Evolutionary conservation across 2,329 filamentous ascomycete species (phyloP), one percentile per base, ranked within the genome.

Genomic region (Colletotrichum musae): DNA sequence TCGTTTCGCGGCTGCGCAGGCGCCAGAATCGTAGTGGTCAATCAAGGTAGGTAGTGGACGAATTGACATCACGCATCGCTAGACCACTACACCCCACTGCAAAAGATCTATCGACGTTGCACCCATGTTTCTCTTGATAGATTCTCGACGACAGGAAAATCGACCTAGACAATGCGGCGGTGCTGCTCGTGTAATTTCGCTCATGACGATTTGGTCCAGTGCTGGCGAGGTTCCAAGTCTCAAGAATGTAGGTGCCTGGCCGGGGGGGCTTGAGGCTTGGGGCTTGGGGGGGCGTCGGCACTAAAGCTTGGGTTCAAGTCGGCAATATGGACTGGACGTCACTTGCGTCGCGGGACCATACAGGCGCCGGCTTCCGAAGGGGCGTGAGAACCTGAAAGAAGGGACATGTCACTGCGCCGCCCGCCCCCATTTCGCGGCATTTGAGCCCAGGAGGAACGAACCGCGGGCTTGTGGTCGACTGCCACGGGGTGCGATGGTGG

Each of bases 161-260:
- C 10, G 32, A 36, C 7, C 32, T 36, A 36, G 32, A 36, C 32
- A 36, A 36, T 13, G n/a, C 24, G 5, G 12, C 13, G 47, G 16
- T 43, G 58, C 28, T 13, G 12, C 24, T 21, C 4, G 47, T 53
- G 13, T 52, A 15, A 32, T 7, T 45, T 36, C 16, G 39, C 16
- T 24, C 39, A n/a, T 62, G 24, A 15, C 16, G 18, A 62, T 54
- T 62, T 50, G 36, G 50, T 50, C 50, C 39, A 43, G 39, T 7
- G 18, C n/a, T 28, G 32, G 59, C 36, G 45, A 47, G 50, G 12
- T 32, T 47, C 48, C 15, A 5, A 24, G 26, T 32, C 28, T 28
- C 13, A 39, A 54, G 12, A 62, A 62, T 54, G 59, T 62, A 53
- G 59, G 50, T 62, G 59, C 59, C 59, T 62, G 59, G 6, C n/a